Evolutionary conservation across 2,329 filamentous ascomycete species (phyloP).

Genomic region (Pestalotiopsis sp.): DNA sequence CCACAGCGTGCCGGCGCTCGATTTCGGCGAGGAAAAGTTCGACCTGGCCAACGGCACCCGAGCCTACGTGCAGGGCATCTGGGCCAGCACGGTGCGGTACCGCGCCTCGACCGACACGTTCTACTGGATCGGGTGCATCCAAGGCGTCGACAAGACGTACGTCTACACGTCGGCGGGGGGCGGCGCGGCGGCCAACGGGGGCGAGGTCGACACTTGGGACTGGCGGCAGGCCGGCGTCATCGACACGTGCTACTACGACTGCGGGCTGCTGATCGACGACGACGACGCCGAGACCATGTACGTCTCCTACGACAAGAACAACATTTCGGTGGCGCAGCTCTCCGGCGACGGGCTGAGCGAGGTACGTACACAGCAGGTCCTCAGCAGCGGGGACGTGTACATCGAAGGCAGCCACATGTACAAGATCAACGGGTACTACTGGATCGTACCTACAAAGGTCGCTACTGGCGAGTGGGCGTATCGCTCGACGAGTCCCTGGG

Average conservation of each 20-base stretch:
- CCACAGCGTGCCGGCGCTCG: constrained; percentile 35
- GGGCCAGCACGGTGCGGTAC: constrained; percentile 26
- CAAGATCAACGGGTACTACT: constrained; percentile 58
- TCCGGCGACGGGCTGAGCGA: constrained; percentile 49
- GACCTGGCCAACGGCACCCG: constrained; percentile 13
- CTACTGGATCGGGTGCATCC: constrained; percentile 56
- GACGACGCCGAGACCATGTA: constrained; percentile 64
- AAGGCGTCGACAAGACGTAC: constrained; percentile 49
- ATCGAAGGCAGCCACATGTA: constrained; percentile 61
- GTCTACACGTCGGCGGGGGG: constrained; percentile 48
- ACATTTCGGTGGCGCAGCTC: constrained; percentile 55
- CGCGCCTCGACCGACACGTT: constrained; percentile 21
- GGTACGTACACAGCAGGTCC: constrained; percentile 47
- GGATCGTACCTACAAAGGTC: constrained; percentile 53
- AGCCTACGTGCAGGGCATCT: constrained; percentile 26
- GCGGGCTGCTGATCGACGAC: constrained; percentile 59
- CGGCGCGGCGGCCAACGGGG: not conserved
- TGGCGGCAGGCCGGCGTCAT: constrained; percentile 41
- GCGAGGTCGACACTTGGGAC: not conserved
- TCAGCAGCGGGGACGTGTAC: constrained; percentile 35
- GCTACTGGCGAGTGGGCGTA: constrained; percentile 50
- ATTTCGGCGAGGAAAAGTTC: constrained; percentile 21
- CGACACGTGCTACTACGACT: constrained; percentile 59
- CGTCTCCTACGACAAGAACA: constrained; percentile 54
- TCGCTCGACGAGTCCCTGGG: constrained; percentile 52